These are phyloP conservation scores for Cladosporium phlei DNA, from an alignment of 2,329 filamentous ascomycete species.

Conservation along the genomic window DNA sequence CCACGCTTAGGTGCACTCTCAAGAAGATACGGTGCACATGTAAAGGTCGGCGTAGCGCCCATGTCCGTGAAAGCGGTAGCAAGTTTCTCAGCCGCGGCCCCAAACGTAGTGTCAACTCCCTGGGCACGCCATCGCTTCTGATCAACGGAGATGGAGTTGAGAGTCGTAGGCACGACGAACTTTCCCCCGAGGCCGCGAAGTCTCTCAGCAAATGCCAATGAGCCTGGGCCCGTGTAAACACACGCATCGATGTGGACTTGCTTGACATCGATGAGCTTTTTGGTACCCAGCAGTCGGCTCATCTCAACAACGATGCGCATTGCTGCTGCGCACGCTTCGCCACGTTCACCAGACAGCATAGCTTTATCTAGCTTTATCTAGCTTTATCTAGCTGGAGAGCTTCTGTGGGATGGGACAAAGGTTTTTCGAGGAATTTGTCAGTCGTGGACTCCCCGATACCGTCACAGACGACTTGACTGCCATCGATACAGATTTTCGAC, in stretches of 20 bases:
- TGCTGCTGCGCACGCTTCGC: conserved; percentile 33
- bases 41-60: conserved; percentile 41
- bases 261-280: conserved; percentile 34
- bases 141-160: conserved; percentile 45
- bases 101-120: conserved; percentile 32
- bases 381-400: neutral
- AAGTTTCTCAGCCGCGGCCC: conserved; percentile 31
- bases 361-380: neutral
- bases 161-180: conserved; percentile 37
- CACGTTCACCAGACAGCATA: conserved; percentile 25
- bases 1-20: conserved; percentile 33
- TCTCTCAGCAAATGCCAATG: conserved; percentile 35
- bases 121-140: conserved; percentile 37
- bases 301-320: conserved; percentile 38
- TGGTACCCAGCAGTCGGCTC: conserved; percentile 34
- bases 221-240: conserved; percentile 40
- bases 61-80: conserved; percentile 38
- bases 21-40: conserved; percentile 43
- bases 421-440: neutral
- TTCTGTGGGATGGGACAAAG: neutral
- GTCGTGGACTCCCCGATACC: no score
- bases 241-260: conserved; percentile 43
- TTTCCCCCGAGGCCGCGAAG: conserved; percentile 34
- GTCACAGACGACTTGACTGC: neutral
- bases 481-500: neutral